Evolutionary conservation across 192 early-diverging fungal species (phyloP).

Genomic region (Umbelopsis sp.): DNA sequence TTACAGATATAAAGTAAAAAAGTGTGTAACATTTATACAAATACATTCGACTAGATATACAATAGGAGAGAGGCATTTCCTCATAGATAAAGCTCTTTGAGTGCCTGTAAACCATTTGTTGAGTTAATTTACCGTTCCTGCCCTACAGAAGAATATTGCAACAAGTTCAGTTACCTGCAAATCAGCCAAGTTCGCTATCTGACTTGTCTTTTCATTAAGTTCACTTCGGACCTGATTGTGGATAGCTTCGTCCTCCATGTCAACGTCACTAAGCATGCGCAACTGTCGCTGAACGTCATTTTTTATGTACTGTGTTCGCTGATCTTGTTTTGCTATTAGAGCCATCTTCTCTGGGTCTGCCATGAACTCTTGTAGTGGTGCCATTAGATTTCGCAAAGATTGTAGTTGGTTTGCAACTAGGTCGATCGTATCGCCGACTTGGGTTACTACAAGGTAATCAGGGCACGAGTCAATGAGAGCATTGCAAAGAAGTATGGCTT

Average conservation of each 20-base stretch:
- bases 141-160: background rate
- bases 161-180: background rate
- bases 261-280: background rate
- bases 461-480: background rate
- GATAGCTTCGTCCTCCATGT: background rate
- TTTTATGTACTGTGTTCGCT: conserved; percentile 4
- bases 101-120: background rate
- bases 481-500: background rate
- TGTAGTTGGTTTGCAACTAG: conserved; percentile 8
- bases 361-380: background rate
- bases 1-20: background rate
- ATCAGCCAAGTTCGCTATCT: background rate
- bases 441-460: background rate
- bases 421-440: background rate
- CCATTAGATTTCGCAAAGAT: background rate
- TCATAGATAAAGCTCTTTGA: conserved; percentile 1
- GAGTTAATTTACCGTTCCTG: no score
- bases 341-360: conserved; percentile 12
- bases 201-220: background rate
- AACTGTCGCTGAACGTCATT: background rate
- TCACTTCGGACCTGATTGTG: background rate
- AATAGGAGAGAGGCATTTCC: background rate
- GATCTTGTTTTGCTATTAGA: background rate
- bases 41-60: background rate
- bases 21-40: background rate